phyloP scores from a whole-genome alignment of 306 rosid species.

The Vigna hirtella region DNA sequence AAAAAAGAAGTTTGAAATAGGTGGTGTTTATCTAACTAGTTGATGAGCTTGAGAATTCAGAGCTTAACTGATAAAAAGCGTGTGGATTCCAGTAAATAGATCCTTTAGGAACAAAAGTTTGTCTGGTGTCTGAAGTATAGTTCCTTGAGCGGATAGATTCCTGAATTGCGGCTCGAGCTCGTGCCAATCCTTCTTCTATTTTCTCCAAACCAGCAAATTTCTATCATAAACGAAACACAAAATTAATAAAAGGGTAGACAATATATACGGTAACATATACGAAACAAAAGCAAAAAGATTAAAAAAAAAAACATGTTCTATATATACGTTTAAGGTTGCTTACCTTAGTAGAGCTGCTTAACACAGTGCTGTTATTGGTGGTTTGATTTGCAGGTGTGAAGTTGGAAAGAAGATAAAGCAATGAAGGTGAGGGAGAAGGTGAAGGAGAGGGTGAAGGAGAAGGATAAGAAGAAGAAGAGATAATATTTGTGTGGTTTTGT shows the following conservation, averaged over 20 bases:
- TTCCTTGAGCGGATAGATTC: slow-evolving; percentile 27
- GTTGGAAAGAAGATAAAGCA: not conserved
- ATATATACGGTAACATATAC: not conserved
- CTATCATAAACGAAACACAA: not conserved
- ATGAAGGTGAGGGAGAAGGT: not conserved
- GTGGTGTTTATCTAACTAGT: not conserved
- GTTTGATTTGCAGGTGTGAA: not conserved
- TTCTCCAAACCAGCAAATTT: slow-evolving; percentile 23
- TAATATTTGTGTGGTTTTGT: not conserved
- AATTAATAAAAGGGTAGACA: not conserved
- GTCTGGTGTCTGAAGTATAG: not conserved
- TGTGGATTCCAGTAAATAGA: slow-evolving; percentile 37
- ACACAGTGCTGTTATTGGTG: not conserved
- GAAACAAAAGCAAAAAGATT: not conserved
- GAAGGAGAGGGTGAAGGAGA: not conserved
- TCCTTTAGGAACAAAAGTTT: slow-evolving; percentile 14
- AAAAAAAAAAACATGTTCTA: not conserved
- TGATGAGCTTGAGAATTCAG: not conserved
- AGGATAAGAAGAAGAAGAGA: not conserved
- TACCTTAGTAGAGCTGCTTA: not conserved
- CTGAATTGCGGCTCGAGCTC: slow-evolving; percentile 31
- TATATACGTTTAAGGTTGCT: not conserved
- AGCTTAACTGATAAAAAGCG: slow-evolving; percentile 44
- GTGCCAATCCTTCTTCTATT: slow-evolving; percentile 40
- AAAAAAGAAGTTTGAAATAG: too few relatives aligned